phyloP scores from a whole-genome alignment of 2,329 filamentous ascomycete species.

The Colletotrichum aenigma region DNA sequence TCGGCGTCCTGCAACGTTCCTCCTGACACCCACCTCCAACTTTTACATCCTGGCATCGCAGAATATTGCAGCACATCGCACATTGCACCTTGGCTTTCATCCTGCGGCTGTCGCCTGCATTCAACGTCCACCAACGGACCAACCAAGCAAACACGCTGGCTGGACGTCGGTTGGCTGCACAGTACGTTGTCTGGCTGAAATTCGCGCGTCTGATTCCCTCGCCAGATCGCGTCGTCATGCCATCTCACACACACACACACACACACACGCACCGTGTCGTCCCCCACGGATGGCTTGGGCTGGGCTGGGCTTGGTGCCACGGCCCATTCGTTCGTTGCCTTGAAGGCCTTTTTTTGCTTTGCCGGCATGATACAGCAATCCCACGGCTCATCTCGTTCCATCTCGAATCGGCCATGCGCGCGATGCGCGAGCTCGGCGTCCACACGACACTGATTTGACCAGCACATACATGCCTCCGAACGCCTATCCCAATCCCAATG shows the following conservation, averaged over 20 bases:
- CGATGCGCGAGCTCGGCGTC: not conserved
- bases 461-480: constrained; percentile 2
- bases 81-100: not conserved
- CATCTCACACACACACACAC: not conserved
- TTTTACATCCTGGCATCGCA: not conserved
- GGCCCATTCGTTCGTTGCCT: not conserved
- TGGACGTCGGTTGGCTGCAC: not conserved
- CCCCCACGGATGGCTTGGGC: not conserved
- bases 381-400: not conserved
- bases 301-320: not conserved
- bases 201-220: not conserved
- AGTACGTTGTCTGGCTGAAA: not conserved
- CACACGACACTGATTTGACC: not conserved
- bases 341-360: not conserved
- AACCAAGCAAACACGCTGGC: not conserved
- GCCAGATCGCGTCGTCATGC: not conserved
- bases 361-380: constrained; percentile 3
- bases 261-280: not conserved
- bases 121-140: not conserved
- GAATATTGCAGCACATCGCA: not conserved
- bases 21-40: not conserved
- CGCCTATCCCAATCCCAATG: not conserved
- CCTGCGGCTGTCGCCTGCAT: not conserved
- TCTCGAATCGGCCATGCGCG: not conserved
- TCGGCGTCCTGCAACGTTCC: not conserved